Evolutionary conservation across 768 basidiomycete species (phyloP).

Genomic region (Lactifluus subvellereus): DNA sequence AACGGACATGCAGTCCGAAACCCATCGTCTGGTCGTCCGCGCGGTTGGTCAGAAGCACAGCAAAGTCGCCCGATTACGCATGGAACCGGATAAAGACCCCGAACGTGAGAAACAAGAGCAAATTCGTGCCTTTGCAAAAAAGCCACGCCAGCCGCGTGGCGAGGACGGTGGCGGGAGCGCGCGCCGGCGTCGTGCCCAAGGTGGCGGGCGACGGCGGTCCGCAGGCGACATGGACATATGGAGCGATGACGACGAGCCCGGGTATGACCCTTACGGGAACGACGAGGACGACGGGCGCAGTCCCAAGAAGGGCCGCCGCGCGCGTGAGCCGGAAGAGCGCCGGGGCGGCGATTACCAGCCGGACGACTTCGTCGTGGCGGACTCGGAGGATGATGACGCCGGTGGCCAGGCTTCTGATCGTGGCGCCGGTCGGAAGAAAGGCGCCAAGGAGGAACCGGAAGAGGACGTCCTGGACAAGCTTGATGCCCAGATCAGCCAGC

Average conservation of each 20-base stretch:
- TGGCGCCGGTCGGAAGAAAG: conserved; percentile 29
- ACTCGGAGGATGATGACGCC: conserved; percentile 59
- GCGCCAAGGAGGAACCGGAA: conserved; percentile 36
- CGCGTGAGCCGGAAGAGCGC: conserved; percentile 38
- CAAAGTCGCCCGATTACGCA: conserved; percentile 70
- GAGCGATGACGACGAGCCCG: conserved; percentile 66
- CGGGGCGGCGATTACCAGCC: conserved; percentile 70
- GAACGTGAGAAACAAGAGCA: conserved; percentile 68
- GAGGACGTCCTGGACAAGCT: conserved; percentile 66
- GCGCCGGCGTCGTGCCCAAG: conserved; percentile 36
- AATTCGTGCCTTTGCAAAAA: conserved; percentile 56
- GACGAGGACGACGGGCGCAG: conserved; percentile 41
- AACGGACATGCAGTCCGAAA: conserved; percentile 85
- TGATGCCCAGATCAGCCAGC: conserved; percentile 58
- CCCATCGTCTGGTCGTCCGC: conserved; percentile 82
- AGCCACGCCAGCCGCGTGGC: conserved; percentile 53
- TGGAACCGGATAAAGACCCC: conserved; percentile 75
- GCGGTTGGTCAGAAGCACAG: conserved; percentile 82
- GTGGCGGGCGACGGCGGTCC: conserved; percentile 31
- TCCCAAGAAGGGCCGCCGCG: conserved; percentile 40
- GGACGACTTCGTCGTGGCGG: conserved; percentile 81
- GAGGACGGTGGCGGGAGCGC: conserved; percentile 44
- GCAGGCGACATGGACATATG: conserved; percentile 42
- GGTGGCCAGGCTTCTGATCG: conserved; percentile 16
- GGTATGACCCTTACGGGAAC: conserved; percentile 30